A percentile compares a stretch with the other conserved stretches of the same genome.
Evolutionary conservation across 2,329 filamentous ascomycete species (phyloP).

Genomic region (Fusarium protoensiforme): DNA sequence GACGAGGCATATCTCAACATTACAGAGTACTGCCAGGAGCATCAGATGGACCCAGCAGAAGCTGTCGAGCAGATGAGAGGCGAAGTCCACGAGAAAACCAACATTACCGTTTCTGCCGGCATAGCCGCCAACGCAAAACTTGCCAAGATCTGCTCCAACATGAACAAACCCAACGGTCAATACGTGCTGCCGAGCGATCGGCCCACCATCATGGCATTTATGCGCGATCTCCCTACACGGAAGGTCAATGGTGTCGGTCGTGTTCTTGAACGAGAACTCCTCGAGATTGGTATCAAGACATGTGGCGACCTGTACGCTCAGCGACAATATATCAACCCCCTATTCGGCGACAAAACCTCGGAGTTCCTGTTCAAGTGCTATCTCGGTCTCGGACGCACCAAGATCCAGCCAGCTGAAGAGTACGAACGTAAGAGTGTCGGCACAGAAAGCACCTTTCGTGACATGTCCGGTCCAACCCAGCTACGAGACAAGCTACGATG

Average conservation of each 20-base stretch:
- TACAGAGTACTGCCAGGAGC: conserved; percentile 81
- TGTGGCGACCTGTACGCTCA: conserved; percentile 88
- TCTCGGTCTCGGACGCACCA: conserved; percentile 86
- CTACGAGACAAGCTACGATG: conserved; percentile 82
- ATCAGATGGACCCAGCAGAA: conserved; percentile 75
- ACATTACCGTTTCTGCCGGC: conserved; percentile 91
- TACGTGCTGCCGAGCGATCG: conserved; percentile 80
- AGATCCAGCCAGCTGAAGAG: conserved; percentile 86
- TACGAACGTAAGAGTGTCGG: conserved; percentile 94
- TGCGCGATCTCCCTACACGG: conserved; percentile 82
- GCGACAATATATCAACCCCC: conserved; percentile 75
- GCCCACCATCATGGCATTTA: conserved; percentile 82
- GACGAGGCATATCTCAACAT: conserved; percentile 98
- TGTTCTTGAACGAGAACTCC: conserved; percentile 90
- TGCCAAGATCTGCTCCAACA: conserved; percentile 94
- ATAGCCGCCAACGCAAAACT: conserved; percentile 94
- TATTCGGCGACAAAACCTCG: conserved; percentile 94
- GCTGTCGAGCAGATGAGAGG: conserved; percentile 81
- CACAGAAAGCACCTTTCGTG: conserved; percentile 90
- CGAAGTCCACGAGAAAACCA: conserved; percentile 79
- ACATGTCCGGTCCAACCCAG: conserved; percentile 75
- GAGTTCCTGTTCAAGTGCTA: conserved; percentile 87
- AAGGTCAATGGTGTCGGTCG: conserved; percentile 97
- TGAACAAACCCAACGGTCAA: conserved; percentile 97
- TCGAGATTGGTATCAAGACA: conserved; percentile 86